Percentiles rank a stretch among this genome's conserved stretches.
Conservation (phyloP, 2,329 filamentous ascomycete genomes). For the Xylaria polymorpha region DNA sequence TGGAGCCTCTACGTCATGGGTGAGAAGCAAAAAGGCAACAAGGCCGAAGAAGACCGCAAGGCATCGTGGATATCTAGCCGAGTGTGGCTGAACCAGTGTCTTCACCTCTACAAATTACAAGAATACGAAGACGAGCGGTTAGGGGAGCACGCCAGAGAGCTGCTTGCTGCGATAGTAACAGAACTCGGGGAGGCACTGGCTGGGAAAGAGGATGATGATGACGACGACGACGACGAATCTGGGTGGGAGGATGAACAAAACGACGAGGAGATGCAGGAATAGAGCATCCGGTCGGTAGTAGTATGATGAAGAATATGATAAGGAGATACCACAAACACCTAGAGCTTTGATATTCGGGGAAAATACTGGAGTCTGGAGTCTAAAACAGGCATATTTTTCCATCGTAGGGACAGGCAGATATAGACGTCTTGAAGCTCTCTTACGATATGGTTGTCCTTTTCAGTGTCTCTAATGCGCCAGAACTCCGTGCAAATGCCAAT, state of each 20-base stretch:
- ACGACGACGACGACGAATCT: conserved; percentile 65
- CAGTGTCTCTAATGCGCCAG: conserved; percentile 37
- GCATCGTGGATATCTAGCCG: conserved; percentile 78
- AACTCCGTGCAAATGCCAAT: conserved; percentile 46
- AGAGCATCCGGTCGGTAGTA: conserved; percentile 24
- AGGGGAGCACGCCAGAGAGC: conserved; percentile 78
- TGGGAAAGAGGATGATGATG: conserved; percentile 66
- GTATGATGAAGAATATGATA: conserved; percentile 2
- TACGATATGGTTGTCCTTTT: conserved; percentile 34
- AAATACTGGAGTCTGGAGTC: conserved; percentile 45
- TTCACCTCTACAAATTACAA: conserved; percentile 80
- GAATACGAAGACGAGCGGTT: conserved; percentile 88
- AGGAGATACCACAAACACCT: conserved; percentile 44
- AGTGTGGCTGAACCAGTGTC: conserved; percentile 83
- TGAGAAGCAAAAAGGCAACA: conserved; percentile 70
- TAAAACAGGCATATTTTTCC: conserved; percentile 39
- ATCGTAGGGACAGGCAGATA: conserved; percentile 26
- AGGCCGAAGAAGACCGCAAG: conserved; percentile 63
- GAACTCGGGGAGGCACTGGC: conserved; percentile 71
- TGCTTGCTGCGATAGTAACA: conserved; percentile 71
- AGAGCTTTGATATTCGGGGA: conserved; percentile 40
- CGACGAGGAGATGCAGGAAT: conserved; percentile 69
- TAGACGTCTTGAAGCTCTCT: conserved; percentile 33
- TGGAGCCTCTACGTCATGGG: conserved; percentile 89
- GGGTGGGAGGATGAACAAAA: conserved; percentile 60